Evolutionary conservation across 2,329 filamentous ascomycete species (phyloP).

Genomic region (Lasiodiplodia gonubiensis): DNA sequence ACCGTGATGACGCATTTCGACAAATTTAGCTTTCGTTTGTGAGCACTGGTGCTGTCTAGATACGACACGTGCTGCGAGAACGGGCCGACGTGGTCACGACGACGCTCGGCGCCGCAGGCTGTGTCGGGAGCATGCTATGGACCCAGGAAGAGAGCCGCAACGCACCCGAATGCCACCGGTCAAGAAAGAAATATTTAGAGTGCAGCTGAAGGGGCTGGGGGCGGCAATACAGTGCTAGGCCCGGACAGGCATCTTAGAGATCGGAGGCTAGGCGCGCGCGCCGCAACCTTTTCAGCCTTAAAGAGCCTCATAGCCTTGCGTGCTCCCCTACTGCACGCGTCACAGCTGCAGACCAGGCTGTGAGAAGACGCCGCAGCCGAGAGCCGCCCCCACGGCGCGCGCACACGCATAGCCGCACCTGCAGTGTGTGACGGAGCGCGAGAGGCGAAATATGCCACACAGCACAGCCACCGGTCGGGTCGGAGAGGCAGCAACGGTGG

Average conservation of each 20-base stretch:
- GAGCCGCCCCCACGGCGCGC: conserved; percentile 9
- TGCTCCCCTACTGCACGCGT: not conserved
- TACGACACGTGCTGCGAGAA: conserved; percentile 4
- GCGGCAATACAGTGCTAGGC: not conserved
- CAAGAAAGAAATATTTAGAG: not conserved
- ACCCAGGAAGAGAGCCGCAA: not conserved
- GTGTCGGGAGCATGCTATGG: not conserved
- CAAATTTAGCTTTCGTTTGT: conserved; percentile 19
- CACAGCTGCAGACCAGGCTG: conserved; percentile 20
- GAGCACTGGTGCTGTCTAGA: not conserved
- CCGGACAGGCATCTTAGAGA: not conserved
- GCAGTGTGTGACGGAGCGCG: not conserved
- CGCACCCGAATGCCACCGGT: not conserved
- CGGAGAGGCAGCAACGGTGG: not conserved
- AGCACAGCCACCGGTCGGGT: conserved; percentile 18
- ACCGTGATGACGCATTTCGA: conserved; percentile 10
- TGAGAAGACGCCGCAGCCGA: not conserved
- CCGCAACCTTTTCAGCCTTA: conserved; percentile 4
- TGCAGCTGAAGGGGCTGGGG: conserved; percentile 9
- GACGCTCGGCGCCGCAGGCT: not conserved
- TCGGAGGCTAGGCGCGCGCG: not conserved
- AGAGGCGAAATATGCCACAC: not conserved
- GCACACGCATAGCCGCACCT: not conserved
- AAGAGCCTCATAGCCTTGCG: conserved; percentile 7
- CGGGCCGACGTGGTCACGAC: conserved; percentile 9